Evolutionary conservation across 2,329 filamentous ascomycete genomes (phyloP).

Genomic region (Apiospora sp.): DNA sequence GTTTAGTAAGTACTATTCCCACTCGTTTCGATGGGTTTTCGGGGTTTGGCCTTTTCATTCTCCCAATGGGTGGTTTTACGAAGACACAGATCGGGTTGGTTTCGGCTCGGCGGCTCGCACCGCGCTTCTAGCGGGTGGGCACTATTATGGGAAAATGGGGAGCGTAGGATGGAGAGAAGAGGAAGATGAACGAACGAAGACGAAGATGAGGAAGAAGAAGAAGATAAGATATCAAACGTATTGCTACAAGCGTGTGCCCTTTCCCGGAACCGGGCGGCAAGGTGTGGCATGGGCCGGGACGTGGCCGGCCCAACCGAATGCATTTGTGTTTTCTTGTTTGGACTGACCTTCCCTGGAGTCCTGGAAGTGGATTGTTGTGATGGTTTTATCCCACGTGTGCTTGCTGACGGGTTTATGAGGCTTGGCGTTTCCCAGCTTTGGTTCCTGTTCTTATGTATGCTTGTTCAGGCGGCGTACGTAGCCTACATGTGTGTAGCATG

Average conservation of each 20-base stretch:
- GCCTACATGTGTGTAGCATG: neutral
- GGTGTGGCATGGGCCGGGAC: neutral
- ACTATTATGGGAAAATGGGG: neutral
- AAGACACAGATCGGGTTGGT: neutral
- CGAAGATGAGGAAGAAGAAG: neutral
- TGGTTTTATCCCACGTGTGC: neutral
- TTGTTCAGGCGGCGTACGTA: neutral
- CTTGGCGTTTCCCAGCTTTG: neutral
- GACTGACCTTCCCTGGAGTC: neutral
- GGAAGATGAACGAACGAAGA: neutral
- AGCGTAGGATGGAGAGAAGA: neutral
- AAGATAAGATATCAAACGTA: slow-evolving; percentile 3
- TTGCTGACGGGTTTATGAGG: neutral
- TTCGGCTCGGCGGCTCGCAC: neutral
- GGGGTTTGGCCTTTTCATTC: neutral
- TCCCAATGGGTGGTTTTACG: neutral
- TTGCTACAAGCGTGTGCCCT: neutral
- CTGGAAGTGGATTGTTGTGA: neutral
- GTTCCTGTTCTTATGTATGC: neutral
- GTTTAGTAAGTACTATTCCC: neutral
- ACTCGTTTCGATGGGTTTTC: slow-evolving; percentile 2
- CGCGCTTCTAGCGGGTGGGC: neutral
- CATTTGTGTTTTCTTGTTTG: neutral
- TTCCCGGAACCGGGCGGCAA: neutral
- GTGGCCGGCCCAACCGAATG: neutral